These are phyloP conservation scores for Bremia lactucae DNA, from an alignment of 352 stramenopile species.

Conservation along the genomic window DNA sequence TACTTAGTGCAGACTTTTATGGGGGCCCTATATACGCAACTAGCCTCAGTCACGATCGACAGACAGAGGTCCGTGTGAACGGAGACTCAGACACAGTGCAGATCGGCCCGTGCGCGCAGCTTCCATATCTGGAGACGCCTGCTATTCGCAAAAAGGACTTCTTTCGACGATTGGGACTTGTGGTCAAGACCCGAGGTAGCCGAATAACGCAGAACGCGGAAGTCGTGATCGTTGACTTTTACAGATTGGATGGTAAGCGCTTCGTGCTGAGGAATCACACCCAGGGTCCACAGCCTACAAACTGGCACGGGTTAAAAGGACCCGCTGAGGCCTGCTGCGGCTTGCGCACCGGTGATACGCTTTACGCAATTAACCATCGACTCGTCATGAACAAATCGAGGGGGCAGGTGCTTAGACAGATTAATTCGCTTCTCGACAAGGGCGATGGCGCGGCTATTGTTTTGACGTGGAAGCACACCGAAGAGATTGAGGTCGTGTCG, in stretches of 20 bases:
- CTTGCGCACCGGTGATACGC: conserved; percentile 64
- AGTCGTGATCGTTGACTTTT: conserved; percentile 71
- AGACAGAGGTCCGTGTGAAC: conserved; percentile 71
- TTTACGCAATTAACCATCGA: conserved; percentile 81
- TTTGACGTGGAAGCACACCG: conserved; percentile 76
- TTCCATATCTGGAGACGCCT: conserved; percentile 58
- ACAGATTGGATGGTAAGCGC: conserved; percentile 66
- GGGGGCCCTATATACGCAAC: conserved; percentile 75
- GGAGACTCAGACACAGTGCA: conserved; percentile 52
- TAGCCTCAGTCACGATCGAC: conserved; percentile 74
- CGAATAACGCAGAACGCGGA: conserved; percentile 81
- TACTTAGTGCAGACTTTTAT: conserved; percentile 69
- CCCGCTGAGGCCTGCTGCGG: conserved; percentile 61
- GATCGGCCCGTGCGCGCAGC: conserved; percentile 50
- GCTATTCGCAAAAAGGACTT: conserved; percentile 56
- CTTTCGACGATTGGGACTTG: conserved; percentile 64
- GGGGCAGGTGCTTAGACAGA: conserved; percentile 72
- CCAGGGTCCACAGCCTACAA: conserved; percentile 44
- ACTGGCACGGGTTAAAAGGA: conserved; percentile 64
- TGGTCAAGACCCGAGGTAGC: conserved; percentile 76
- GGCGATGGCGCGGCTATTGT: conserved; percentile 53
- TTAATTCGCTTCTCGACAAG: conserved; percentile 68
- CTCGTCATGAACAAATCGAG: conserved; percentile 84
- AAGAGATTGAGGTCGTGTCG: conserved; percentile 59
- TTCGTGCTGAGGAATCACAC: conserved; percentile 64